phyloP scores from a whole-genome alignment of 805 yeast species.

The Kuraishia floccosa region DNA sequence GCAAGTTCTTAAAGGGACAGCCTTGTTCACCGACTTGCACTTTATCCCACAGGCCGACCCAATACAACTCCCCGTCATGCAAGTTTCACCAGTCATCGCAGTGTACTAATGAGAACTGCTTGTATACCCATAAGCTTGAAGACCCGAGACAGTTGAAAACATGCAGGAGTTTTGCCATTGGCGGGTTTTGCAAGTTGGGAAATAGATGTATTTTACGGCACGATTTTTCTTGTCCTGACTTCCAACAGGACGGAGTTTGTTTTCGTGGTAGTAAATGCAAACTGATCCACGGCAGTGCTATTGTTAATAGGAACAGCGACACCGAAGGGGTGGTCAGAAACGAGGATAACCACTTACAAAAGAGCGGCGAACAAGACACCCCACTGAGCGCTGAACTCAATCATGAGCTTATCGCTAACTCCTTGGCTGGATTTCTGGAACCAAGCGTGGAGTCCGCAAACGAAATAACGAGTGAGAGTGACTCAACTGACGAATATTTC shows the following conservation, averaged over 20 bases:
- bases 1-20: conserved; percentile 28
- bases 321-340: conserved; percentile 13
- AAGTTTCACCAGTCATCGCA: conserved; percentile 31
- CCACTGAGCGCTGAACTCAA: background rate
- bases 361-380: conserved; percentile 1
- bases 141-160: conserved; percentile 23
- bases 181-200: conserved; percentile 63
- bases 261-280: conserved; percentile 38
- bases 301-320: too few species aligned
- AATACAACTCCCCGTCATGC: conserved; percentile 54
- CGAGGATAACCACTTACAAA: conserved; percentile 17
- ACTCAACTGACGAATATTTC: background rate
- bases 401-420: background rate
- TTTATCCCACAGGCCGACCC: conserved; percentile 44
- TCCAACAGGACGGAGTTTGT: conserved; percentile 49
- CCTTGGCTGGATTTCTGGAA: background rate
- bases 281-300: conserved; percentile 35
- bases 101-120: conserved; percentile 39
- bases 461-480: background rate
- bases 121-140: conserved; percentile 36
- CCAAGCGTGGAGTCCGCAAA: background rate
- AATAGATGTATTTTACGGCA: conserved; percentile 45
- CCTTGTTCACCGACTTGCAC: conserved; percentile 40
- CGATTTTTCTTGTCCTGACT: conserved; percentile 59
- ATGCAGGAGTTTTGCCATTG: conserved; percentile 58